These are phyloP conservation scores for Pyrenophora tritici-repentis DNA, from an alignment of 2,329 filamentous ascomycete species.

Conservation along the genomic window DNA sequence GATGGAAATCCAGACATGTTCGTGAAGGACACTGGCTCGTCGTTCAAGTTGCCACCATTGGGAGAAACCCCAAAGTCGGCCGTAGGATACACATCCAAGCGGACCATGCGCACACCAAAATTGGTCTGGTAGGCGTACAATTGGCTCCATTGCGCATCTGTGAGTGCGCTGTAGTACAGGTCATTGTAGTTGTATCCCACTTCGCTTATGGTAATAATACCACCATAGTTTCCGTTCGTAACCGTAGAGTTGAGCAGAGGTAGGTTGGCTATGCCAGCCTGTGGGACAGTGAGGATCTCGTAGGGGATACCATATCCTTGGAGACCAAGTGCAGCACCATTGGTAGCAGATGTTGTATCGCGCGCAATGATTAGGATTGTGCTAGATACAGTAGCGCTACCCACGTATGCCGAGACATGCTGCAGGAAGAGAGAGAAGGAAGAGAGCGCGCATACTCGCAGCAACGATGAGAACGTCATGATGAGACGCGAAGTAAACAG, in stretches of 20 bases:
- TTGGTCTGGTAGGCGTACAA: constrained; percentile 62
- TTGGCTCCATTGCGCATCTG: constrained; percentile 59
- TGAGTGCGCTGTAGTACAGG: constrained; percentile 60
- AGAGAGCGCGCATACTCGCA: constrained; percentile 32
- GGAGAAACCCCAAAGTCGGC: constrained; percentile 54
- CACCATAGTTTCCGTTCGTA: constrained; percentile 62
- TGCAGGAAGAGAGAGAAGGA: constrained; percentile 27
- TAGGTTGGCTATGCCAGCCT: constrained; percentile 54
- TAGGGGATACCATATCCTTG: constrained; percentile 66
- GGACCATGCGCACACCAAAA: constrained; percentile 66
- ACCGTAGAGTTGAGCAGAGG: constrained; percentile 58
- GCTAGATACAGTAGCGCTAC: constrained; percentile 39
- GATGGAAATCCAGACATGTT: constrained; percentile 59
- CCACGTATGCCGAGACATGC: constrained; percentile 26
- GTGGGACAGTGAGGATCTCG: constrained; percentile 60
- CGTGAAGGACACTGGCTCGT: constrained; percentile 56
- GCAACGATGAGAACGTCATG: constrained; percentile 36
- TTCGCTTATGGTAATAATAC: constrained; percentile 61
- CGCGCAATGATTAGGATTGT: constrained; percentile 63
- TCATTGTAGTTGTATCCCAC: constrained; percentile 60
- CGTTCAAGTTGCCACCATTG: constrained; percentile 40
- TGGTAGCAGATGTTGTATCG: constrained; percentile 55
- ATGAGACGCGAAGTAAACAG: constrained; percentile 20
- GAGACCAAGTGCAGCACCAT: constrained; percentile 60
- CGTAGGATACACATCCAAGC: constrained; percentile 62